phyloP scores from a whole-genome alignment of 257 asterid species.

The Pogostemon cablin region DNA sequence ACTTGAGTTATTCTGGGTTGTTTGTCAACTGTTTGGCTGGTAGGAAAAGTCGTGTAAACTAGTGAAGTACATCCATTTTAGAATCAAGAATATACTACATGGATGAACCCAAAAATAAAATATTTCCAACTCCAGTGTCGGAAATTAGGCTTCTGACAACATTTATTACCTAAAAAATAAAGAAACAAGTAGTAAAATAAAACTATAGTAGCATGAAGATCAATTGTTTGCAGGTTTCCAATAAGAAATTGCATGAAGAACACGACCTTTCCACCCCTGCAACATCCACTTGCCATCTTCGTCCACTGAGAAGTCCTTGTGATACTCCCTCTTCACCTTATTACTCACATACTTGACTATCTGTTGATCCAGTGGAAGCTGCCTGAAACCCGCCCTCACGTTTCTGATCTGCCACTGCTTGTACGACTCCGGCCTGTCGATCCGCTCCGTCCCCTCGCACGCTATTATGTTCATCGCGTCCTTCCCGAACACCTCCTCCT shows the following conservation, averaged over 20 bases:
- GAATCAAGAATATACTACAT: too few relatives aligned
- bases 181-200: background rate
- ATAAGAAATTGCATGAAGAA: conserved; percentile 47
- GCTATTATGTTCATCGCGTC: conserved; percentile 47
- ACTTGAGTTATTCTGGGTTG: too few relatives aligned
- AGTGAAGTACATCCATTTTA: too few relatives aligned
- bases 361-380: conserved; percentile 42
- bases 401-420: conserved; percentile 53
- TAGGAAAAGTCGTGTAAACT: too few relatives aligned
- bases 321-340: conserved; percentile 45
- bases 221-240: conserved; percentile 43
- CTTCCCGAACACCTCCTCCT: conserved; percentile 47
- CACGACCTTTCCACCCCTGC: conserved; percentile 65
- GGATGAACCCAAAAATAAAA: too few relatives aligned
- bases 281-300: conserved; percentile 60
- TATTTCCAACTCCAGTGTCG: too few relatives aligned
- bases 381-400: conserved; percentile 50
- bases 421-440: conserved; percentile 57
- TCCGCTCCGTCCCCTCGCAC: conserved; percentile 57
- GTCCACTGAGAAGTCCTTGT: conserved; percentile 53
- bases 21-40: too few relatives aligned
- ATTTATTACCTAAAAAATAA: too few relatives aligned
- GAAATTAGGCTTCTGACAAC: too few relatives aligned
- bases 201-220: background rate
- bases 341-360: conserved; percentile 36